Evolutionary conservation across 2,329 filamentous ascomycete genomes (phyloP), one percentile per base, ranked within the genome.

Genomic region (Alternaria arborescens): DNA sequence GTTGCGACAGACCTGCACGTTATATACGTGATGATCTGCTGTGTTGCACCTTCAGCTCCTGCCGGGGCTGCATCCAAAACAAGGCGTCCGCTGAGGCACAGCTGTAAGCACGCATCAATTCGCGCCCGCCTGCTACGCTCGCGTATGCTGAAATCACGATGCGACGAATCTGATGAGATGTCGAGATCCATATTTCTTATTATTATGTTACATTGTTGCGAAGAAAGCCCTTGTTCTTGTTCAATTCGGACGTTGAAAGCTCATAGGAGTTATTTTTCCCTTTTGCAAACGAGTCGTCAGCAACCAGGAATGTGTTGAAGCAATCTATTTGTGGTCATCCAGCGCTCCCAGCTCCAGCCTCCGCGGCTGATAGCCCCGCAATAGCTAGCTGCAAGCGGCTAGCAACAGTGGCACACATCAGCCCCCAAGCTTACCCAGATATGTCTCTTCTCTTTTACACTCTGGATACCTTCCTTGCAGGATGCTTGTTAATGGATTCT

Each of bases 61-160:
- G n/a, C 26, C 34, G 34, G 34, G 55, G 40, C 47, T 47, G 36
- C 38, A 52, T 46, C 8, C 34, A 48, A 44, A 26, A 52, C 40
- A 24, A 46, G 55, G 50, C 55, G 51, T 50, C 34, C 20, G 50
- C 46, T 55, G 40, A 47, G 59, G 46, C 52, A 54, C 51, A 55
- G 55, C 55, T 58, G 51, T 47, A 54, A 58, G 36, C 51, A 52
- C 40, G 47, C 55, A 52, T 41, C 38, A 41, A 41, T 41, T 20
- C 22, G 22, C 22, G 38, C 42, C 42, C 24, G 42, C 24, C 12
- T 44, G 20, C 42, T 44, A 44, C 42, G 16, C 42, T 28, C 42
- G 42, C 42, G 16, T 26, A 28, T n/a, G 32, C 32, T 36, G 32
- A 36, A 36, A 36, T 11, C 12, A 14, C 14, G 32, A 36, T 6